A percentile compares a stretch with the other conserved stretches of the same genome.
These are phyloP conservation scores for Solanum chilense DNA, from an alignment of 257 asterid species.

Conservation along the genomic window DNA sequence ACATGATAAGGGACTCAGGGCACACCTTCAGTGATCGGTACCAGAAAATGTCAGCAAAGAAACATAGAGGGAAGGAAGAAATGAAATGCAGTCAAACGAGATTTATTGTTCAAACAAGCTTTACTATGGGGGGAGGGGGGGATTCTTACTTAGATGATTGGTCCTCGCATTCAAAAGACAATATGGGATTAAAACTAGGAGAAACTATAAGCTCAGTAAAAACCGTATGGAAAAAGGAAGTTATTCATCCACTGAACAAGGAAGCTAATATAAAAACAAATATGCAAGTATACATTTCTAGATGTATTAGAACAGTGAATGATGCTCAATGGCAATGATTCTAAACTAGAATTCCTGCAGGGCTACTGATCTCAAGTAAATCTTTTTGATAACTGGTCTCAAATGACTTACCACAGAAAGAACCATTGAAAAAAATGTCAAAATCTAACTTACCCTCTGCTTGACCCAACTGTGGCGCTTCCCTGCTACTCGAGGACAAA, in stretches of 20 bases:
- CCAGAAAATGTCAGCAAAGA: neutral
- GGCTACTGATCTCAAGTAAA: neutral
- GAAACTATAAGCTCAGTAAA: neutral
- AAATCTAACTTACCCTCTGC: constrained; percentile 56
- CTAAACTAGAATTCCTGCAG: neutral
- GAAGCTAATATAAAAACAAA: neutral
- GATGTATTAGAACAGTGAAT: neutral
- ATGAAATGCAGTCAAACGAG: neutral
- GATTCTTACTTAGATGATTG: neutral
- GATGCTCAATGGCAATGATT: neutral
- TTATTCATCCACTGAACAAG: neutral
- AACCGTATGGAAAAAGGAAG: neutral
- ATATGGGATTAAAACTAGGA: neutral
- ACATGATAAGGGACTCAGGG: neutral
- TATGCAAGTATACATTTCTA: neutral
- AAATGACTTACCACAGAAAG: neutral
- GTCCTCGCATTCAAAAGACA: neutral
- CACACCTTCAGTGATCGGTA: neutral
- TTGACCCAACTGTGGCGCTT: constrained; percentile 92
- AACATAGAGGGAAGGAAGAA: neutral
- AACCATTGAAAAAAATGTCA: neutral
- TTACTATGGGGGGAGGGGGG: neutral
- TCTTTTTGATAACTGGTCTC: neutral
- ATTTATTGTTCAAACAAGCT: neutral
- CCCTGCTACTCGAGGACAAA: constrained; percentile 94